Evolutionary conservation across 441 rosid species (phyloP).

Genomic region (Gossypium lobatum): DNA sequence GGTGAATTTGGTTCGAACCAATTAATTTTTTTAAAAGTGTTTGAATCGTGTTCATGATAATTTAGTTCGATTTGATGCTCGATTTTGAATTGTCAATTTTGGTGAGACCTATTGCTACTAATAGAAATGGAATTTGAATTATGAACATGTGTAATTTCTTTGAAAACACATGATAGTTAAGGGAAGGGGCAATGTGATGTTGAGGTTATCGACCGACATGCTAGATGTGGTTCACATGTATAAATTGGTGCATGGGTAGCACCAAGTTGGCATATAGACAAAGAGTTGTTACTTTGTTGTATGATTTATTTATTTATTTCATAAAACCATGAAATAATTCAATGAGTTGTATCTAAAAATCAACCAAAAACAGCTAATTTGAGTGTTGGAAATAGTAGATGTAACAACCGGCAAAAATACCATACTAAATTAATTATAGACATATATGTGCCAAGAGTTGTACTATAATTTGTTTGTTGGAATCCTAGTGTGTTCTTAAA

Average conservation of each 20-base stretch:
- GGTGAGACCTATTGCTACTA: neutral
- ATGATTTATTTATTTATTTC: too few relatives aligned
- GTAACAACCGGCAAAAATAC: neutral
- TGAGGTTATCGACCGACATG: neutral
- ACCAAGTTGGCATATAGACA: neutral
- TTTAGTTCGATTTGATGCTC: too few relatives aligned
- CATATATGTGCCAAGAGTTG: neutral
- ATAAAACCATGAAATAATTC: too few relatives aligned
- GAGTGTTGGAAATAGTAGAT: neutral
- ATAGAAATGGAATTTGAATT: neutral
- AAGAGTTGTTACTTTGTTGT: too few relatives aligned
- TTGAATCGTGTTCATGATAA: too few relatives aligned
- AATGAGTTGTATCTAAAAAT: neutral
- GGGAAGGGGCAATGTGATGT: neutral
- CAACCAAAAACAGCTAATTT: neutral
- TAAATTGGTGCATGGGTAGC: constrained; percentile 12
- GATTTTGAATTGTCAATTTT: too few relatives aligned
- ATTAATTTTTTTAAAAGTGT: too few relatives aligned
- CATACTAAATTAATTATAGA: neutral
- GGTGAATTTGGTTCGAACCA: too few relatives aligned
- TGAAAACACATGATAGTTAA: neutral
- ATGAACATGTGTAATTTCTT: too few relatives aligned
- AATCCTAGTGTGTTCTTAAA: neutral
- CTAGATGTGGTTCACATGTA: constrained; percentile 18
- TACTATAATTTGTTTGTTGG: neutral